A percentile compares a stretch with the other conserved stretches of the same genome.
Conservation (phyloP, 2,329 filamentous ascomycete species). For the Exophiala mesophila region DNA sequence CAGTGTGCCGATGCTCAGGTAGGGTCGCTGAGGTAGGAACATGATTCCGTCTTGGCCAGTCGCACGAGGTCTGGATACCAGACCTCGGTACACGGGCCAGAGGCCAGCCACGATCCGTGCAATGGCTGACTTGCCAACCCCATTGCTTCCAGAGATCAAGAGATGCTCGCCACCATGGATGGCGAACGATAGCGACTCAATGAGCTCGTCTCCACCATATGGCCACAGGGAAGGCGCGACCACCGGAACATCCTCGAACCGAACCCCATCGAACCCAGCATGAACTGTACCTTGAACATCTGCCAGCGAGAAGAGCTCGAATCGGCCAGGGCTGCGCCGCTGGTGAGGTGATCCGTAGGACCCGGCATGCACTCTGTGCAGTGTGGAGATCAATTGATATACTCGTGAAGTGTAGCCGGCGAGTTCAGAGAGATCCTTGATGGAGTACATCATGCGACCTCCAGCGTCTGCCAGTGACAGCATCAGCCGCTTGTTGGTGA, state of each 20-base stretch:
- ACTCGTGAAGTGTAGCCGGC: constrained; percentile 95
- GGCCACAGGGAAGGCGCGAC: constrained; percentile 87
- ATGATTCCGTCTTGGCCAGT: constrained; percentile 89
- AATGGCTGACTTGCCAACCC: constrained; percentile 87
- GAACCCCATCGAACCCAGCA: constrained; percentile 89
- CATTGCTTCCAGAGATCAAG: constrained; percentile 90
- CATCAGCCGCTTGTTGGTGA: constrained; percentile 98
- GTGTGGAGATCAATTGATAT: constrained; percentile 88
- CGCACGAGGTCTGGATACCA: constrained; percentile 79
- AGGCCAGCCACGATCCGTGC: constrained; percentile 81
- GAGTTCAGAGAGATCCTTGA: constrained; percentile 94
- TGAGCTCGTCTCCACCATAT: constrained; percentile 82
- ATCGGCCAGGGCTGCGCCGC: constrained; percentile 43
- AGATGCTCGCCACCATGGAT: constrained; percentile 88
- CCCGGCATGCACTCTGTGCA: constrained; percentile 87
- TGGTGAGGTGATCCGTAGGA: constrained; percentile 67
- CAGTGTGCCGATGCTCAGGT: constrained; percentile 84
- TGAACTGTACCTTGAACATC: constrained; percentile 93
- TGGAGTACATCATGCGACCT: constrained; percentile 98
- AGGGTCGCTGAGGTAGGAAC: constrained; percentile 93
- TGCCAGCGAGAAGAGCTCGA: constrained; percentile 81
- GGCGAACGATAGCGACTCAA: constrained; percentile 83
- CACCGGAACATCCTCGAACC: constrained; percentile 87
- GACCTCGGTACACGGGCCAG: constrained; percentile 92
- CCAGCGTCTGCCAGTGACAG: constrained; percentile 93